Conservation (phyloP, 2,329 filamentous ascomycete species). For the Talaromyces sp. region DNA sequence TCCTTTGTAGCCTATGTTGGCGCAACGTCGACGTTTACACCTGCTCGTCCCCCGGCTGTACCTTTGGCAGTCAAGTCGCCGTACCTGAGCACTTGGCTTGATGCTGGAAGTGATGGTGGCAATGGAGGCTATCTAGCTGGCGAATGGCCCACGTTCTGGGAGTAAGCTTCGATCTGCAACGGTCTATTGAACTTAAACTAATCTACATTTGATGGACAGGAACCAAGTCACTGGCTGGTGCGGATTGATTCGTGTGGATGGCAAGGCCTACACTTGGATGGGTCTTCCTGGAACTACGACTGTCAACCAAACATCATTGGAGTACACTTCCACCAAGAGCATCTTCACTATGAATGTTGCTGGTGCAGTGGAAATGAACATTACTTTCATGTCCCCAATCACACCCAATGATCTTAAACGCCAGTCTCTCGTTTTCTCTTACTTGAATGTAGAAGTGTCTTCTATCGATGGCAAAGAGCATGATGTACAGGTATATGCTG, state of each 20-base stretch:
- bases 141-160: constrained; percentile 70
- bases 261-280: constrained; percentile 67
- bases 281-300: constrained; percentile 55
- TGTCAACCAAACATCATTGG: constrained; percentile 62
- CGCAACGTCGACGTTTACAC: constrained; percentile 60
- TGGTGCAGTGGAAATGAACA: constrained; percentile 63
- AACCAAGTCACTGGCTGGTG: constrained; percentile 66
- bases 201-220: constrained; percentile 35
- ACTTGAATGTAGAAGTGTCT: constrained; percentile 65
- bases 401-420: constrained; percentile 66
- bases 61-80: constrained; percentile 75
- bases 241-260: constrained; percentile 71
- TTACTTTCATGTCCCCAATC: constrained; percentile 72
- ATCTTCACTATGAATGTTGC: constrained; percentile 69
- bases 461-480: constrained; percentile 66
- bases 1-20: constrained; percentile 25
- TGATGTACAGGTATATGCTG: constrained; percentile 70
- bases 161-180: constrained; percentile 51
- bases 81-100: constrained; percentile 72
- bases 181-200: constrained; percentile 13
- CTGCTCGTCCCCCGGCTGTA: constrained; percentile 67
- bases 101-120: constrained; percentile 62
- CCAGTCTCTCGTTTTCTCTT: constrained; percentile 72
- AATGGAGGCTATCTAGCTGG: constrained; percentile 70
- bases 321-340: constrained; percentile 73